A percentile compares a stretch with the other conserved stretches of the same genome.
These are phyloP conservation scores for Pseudoscleropodium purum DNA, from an alignment of 225 moss, liverwort and hornwort species.

Conservation along the genomic window DNA sequence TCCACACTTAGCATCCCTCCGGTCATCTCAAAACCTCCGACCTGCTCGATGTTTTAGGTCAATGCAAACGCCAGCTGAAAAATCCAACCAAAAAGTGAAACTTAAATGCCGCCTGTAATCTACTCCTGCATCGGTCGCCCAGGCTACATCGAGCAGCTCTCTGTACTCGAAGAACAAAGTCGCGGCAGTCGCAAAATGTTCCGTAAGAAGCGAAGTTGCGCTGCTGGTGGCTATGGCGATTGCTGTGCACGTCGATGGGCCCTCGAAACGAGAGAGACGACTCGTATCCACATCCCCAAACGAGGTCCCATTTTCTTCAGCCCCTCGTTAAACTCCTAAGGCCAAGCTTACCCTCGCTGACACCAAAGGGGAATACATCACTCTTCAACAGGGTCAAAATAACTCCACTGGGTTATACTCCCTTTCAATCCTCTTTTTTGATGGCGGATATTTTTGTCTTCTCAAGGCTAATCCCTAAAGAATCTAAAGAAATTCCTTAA, in stretches of 20 bases:
- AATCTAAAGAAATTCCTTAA: background rate
- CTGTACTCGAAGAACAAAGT: background rate
- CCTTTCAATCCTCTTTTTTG: background rate
- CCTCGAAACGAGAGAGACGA: constrained; percentile 1
- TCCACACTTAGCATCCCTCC: constrained; percentile 46
- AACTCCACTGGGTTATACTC: background rate
- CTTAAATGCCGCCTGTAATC: background rate
- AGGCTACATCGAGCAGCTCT: constrained; percentile 5
- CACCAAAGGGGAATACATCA: background rate
- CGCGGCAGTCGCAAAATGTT: background rate
- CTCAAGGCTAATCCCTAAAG: no score
- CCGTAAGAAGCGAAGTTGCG: background rate
- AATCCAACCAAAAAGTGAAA: background rate
- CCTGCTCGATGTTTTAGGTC: constrained; percentile 1
- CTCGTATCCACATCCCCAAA: background rate
- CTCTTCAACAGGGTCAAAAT: background rate
- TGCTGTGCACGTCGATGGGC: background rate
- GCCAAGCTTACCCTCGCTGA: background rate
- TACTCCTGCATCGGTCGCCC: background rate
- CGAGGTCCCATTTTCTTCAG: background rate
- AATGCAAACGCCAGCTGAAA: constrained; percentile 5
- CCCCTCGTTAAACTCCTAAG: background rate
- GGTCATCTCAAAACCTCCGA: background rate
- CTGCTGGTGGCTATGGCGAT: background rate
- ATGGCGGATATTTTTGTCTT: background rate